Conservation (phyloP, 495 filamentous ascomycete genomes). For the Talaromyces ruber region DNA sequence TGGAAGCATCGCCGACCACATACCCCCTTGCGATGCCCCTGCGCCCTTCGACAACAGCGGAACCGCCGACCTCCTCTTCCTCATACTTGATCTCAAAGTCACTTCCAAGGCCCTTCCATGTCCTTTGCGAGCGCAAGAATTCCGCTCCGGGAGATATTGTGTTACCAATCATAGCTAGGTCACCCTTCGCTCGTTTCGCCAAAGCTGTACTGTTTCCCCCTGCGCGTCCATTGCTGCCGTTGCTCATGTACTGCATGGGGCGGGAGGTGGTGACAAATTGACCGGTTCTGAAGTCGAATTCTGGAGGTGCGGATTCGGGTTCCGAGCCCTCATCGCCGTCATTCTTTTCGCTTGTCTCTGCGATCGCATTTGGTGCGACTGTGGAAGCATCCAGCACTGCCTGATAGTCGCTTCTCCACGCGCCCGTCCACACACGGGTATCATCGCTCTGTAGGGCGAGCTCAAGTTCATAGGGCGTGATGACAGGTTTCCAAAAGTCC, state of each 20-base stretch:
- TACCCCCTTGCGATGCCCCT: constrained; percentile 90
- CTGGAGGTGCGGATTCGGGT: constrained; percentile 66
- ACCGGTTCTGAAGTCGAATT: constrained; percentile 87
- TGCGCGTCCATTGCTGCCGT: constrained; percentile 20
- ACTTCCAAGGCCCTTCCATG: constrained; percentile 87
- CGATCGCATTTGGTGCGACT: constrained; percentile 15
- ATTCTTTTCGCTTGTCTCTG: constrained; percentile 9
- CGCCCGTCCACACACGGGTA: constrained; percentile 64
- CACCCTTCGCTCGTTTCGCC: constrained; percentile 53
- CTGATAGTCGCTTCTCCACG: constrained; percentile 71
- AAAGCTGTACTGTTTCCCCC: constrained; percentile 36
- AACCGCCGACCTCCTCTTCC: constrained; percentile 41
- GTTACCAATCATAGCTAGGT: constrained; percentile 69
- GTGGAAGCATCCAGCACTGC: constrained; percentile 31
- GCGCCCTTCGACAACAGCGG: constrained; percentile 69
- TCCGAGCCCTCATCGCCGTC: constrained; percentile 45
- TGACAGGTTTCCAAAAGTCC: constrained; percentile 75
- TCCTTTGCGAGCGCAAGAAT: constrained; percentile 71
- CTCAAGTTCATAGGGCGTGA: constrained; percentile 87
- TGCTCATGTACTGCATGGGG: constrained; percentile 55
- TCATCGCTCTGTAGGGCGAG: constrained; percentile 62
- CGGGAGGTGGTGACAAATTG: constrained; percentile 74
- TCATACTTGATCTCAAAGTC: constrained; percentile 69
- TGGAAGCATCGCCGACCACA: constrained; percentile 51
- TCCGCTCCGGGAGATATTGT: constrained; percentile 86